Evolutionary conservation across 2,329 filamentous ascomycete species (phyloP), one percentile per base, ranked within the genome.

Genomic region (Drechslerella stenobrocha): DNA sequence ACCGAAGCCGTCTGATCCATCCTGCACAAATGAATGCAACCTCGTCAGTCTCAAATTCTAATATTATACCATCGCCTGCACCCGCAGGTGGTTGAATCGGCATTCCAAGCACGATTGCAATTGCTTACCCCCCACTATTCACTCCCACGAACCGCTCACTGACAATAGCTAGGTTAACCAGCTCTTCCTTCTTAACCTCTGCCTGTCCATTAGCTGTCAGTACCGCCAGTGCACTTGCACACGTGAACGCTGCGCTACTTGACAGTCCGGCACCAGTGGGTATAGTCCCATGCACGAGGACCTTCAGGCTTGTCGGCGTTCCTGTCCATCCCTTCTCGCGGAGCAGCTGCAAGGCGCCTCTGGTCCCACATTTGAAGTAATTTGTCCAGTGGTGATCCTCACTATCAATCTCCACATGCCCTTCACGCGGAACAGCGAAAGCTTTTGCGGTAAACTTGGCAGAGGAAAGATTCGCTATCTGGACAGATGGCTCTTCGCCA

Each of bases 1-100:
- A 98, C 92, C 0, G 92, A 97, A 30, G 93, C 93, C 11, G 90
- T 87, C 79, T 98, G 93, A 75, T 98, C 93, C 93, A 98, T 97
- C 58, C 91, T 90, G 70, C 67, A 58, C 15, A 13, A 15, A 9
- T 30, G 7, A 26, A n/a, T n/a, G 44, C 22, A 28, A 48, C 23
- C 8, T 48, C 8, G 45, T 28, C 13, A 48, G 24, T 30, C 13
- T 46, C 15, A 5, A 42, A 20, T 9, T 15, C 11, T 37, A 13
- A 37, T 37, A 15, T 37, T n/a, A 13, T 37, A 37, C 3, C 34
- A 37, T 37, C 11, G 34, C n/a, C n/a, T n/a, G n/a, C n/a, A n/a
- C n/a, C n/a, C n/a, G n/a, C n/a, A n/a, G n/a, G n/a, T n/a, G n/a
- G n/a, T n/a, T n/a, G n/a, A n/a, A n/a, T n/a, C n/a, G n/a, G n/a